Evolutionary conservation across 1,284 basidiomycete species (phyloP).

Genomic region (Agroathelia rolfsii): DNA sequence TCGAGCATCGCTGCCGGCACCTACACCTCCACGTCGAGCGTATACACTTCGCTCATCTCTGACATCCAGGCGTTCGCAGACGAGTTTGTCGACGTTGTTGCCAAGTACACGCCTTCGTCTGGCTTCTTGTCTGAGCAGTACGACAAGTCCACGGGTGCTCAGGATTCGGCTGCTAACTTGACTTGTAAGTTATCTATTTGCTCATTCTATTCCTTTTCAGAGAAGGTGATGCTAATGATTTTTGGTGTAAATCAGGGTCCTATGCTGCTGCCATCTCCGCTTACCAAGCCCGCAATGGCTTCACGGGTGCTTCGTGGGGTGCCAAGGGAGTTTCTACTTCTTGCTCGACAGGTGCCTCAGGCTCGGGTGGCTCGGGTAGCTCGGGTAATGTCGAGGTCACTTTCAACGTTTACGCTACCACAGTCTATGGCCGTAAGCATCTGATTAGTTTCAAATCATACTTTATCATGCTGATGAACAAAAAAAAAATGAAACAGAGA

Average conservation of each 20-base stretch:
- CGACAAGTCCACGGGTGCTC: slow-evolving; percentile 21
- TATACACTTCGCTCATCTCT: slow-evolving; percentile 23
- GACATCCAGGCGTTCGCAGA: slow-evolving; percentile 31
- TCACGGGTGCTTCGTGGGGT: slow-evolving; percentile 49
- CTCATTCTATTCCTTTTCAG: too few species aligned
- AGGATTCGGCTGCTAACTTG: slow-evolving; percentile 30
- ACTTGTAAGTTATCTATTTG: too few species aligned
- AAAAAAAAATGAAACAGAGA: too few species aligned
- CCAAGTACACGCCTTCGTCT: slow-evolving; percentile 28
- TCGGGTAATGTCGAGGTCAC: slow-evolving; percentile 42
- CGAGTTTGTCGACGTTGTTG: slow-evolving; percentile 28
- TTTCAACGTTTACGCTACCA: slow-evolving; percentile 58
- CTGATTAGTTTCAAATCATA: background rate
- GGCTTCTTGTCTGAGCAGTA: slow-evolving; percentile 34
- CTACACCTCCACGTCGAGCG: slow-evolving; percentile 22
- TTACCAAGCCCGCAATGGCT: slow-evolving; percentile 38
- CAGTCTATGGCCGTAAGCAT: slow-evolving; percentile 42
- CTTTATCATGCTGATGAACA: background rate
- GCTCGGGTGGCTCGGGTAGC: slow-evolving; percentile 18
- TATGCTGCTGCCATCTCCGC: slow-evolving; percentile 50
- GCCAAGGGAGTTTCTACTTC: slow-evolving; percentile 45
- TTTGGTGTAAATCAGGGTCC: too few species aligned
- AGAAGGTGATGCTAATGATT: too few species aligned
- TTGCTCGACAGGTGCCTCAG: slow-evolving; percentile 30
- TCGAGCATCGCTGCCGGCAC: slow-evolving; percentile 24